Evolutionary conservation across 371 early-diverging fungal genomes (phyloP).

Genomic region (Zopfochytrium polystomum): DNA sequence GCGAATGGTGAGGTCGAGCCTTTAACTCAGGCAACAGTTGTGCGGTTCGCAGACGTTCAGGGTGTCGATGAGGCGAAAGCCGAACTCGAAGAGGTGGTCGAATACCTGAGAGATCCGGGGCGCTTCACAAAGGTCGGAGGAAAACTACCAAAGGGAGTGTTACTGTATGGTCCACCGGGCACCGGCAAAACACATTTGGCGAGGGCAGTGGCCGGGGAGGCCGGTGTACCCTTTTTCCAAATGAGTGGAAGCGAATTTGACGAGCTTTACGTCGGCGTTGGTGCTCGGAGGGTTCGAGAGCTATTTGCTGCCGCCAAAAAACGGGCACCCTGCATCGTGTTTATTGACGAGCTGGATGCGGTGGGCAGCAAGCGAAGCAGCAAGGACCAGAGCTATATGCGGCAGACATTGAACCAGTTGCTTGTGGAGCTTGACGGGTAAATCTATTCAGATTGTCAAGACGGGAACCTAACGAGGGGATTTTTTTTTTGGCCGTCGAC

Average conservation of each 20-base stretch:
- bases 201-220: conserved; percentile 73
- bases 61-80: conserved; percentile 97
- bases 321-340: conserved; percentile 96
- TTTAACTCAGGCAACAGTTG: conserved; percentile 49
- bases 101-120: conserved; percentile 88
- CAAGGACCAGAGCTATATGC: conserved; percentile 91
- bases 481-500: not conserved
- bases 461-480: conserved; percentile 17
- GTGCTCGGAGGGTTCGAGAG: conserved; percentile 72
- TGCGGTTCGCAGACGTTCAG: conserved; percentile 90
- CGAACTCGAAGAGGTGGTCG: conserved; percentile 93
- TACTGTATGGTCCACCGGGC: conserved; percentile 98
- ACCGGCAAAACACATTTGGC: conserved; percentile 83
- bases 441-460: conserved; percentile 16
- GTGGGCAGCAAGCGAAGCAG: conserved; percentile 95
- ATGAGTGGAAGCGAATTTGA: conserved; percentile 97
- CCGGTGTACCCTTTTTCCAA: conserved; percentile 95
- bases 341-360: conserved; percentile 99
- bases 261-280: conserved; percentile 98
- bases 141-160: conserved; percentile 90
- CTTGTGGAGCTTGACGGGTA: conserved; percentile 94
- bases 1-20: conserved; percentile 46
- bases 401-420: conserved; percentile 94
- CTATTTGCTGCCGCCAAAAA: conserved; percentile 90
- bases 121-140: conserved; percentile 90